Conservation (phyloP, 176 grass and related monocot species). For the Raddia guianensis region DNA sequence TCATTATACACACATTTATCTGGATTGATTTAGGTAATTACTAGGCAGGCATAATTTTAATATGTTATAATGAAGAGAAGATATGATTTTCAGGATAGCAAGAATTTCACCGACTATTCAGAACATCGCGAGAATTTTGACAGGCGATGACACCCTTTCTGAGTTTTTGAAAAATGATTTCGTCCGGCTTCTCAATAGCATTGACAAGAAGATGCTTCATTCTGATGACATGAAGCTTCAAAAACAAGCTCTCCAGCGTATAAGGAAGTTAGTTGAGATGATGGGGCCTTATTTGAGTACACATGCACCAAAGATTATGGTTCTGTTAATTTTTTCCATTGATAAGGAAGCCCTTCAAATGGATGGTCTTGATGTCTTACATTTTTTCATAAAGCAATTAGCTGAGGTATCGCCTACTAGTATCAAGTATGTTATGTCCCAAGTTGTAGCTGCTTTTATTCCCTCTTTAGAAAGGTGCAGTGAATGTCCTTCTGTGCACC, state of each 20-base stretch:
- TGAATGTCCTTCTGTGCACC: conserved; percentile 65
- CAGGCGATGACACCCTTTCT: conserved; percentile 73
- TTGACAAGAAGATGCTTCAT: conserved; percentile 91
- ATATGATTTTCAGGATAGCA: conserved; percentile 60
- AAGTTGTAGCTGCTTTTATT: conserved; percentile 96
- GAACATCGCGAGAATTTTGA: conserved; percentile 79
- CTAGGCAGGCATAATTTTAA: conserved; percentile 22
- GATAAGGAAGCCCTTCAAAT: conserved; percentile 93
- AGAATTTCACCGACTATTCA: conserved; percentile 75
- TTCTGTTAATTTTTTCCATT: conserved; percentile 85
- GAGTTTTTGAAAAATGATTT: conserved; percentile 96
- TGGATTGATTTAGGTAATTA: conserved; percentile 17
- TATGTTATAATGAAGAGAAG: conserved; percentile 5
- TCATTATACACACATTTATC: neutral
- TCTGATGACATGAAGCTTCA: conserved; percentile 72
- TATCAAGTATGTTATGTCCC: conserved; percentile 93
- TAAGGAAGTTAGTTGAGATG: conserved; percentile 89
- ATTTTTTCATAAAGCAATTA: conserved; percentile 90
- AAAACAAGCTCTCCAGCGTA: conserved; percentile 77
- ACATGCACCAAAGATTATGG: conserved; percentile 98
- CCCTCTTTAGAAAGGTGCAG: conserved; percentile 71
- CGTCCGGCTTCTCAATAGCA: conserved; percentile 91
- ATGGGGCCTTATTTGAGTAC: conserved; percentile 94
- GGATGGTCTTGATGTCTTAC: conserved; percentile 66
- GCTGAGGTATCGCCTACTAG: conserved; percentile 77